Evolutionary conservation across 1,284 basidiomycete species (phyloP), one percentile per base, ranked within the genome.

Genomic region (Mycena citricolor): DNA sequence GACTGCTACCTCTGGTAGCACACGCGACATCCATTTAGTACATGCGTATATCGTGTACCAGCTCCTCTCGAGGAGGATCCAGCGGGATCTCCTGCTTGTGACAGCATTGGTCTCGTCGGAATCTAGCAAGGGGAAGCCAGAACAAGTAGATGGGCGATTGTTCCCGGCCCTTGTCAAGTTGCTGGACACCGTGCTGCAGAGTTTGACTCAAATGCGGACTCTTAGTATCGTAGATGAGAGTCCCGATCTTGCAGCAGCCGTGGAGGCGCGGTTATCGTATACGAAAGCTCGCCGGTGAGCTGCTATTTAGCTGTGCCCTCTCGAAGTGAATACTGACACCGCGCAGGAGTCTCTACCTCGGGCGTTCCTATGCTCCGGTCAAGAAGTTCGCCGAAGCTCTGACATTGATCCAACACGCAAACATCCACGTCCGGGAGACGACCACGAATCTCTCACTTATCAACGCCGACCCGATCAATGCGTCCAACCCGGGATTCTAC

Each of bases 11-110:
- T 57, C 68, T 13, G 67, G 68, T 8, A 77, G 76, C 17, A 70
- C 73, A 10, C 76, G 86, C 8, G 87, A 90, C 59, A 78, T 92
- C 24, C 79, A 86, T 17, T 88, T 94, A 54, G 79, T 93, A 34
- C 86, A 94, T 58, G 81, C 87, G 11, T 95, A 86, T 61, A 81
- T 94, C 55, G 76, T 90, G 40, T 93, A 90, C 64, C 86, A 91
- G 47, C 80, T 95, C 13, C 77, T 95, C 32, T 81, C 88, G 11
- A 78, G 85, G 39, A 89, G 94, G 8, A 91, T 91, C 43, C 83
- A 92, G 59, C 83, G 93, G 14, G 94, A 97, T 60, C 73, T 92
- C 2, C 76, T 92, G n/a, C 77, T 97, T 28, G 75, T 88, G 42
- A 79, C 76, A 28, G 80, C 82, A 6, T 71, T 90, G 3, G 67